phyloP scores from a whole-genome alignment of 1,284 basidiomycete species.

The Naganishia albida region DNA sequence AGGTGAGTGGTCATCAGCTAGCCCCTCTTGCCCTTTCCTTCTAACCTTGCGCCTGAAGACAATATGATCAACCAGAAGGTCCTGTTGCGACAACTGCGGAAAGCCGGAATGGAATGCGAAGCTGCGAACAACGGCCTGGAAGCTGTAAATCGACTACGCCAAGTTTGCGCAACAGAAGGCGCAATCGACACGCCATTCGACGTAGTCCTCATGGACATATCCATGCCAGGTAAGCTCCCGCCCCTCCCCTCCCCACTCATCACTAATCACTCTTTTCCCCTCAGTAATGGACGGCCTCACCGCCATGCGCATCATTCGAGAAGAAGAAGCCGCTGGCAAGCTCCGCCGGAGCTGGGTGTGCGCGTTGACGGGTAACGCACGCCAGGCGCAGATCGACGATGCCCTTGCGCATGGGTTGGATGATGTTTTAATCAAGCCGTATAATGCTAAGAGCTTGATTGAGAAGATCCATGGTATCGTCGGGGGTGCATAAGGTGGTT shows the following conservation, averaged over 20 bases:
- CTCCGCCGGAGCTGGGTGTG: slow-evolving; percentile 42
- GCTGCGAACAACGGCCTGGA: slow-evolving; percentile 54
- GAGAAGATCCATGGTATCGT: too few species aligned
- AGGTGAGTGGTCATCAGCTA: slow-evolving; percentile 8
- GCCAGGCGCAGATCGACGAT: slow-evolving; percentile 34
- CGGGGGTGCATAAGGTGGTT: too few species aligned
- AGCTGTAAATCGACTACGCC: slow-evolving; percentile 51
- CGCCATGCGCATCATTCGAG: slow-evolving; percentile 44
- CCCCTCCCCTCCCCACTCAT: too few species aligned
- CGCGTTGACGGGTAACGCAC: slow-evolving; percentile 49
- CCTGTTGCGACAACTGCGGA: slow-evolving; percentile 52
- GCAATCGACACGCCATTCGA: slow-evolving; percentile 38
- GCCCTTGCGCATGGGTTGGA: slow-evolving; percentile 27
- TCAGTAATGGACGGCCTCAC: slow-evolving; percentile 52
- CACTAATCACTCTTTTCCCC: slow-evolving; percentile 38
- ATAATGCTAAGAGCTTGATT: neutral
- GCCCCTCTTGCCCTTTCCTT: neutral
- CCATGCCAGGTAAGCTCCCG: slow-evolving; percentile 52
- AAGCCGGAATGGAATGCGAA: slow-evolving; percentile 48
- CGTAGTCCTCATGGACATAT: slow-evolving; percentile 51
- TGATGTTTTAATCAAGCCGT: slow-evolving; percentile 10
- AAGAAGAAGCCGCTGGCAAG: slow-evolving; percentile 42
- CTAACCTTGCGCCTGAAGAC: slow-evolving; percentile 49
- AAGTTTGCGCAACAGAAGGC: slow-evolving; percentile 32
- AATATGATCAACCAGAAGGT: slow-evolving; percentile 52